Evolutionary conservation across 1,284 basidiomycete genomes (phyloP).

Genomic region (Porogramme epimiltina): DNA sequence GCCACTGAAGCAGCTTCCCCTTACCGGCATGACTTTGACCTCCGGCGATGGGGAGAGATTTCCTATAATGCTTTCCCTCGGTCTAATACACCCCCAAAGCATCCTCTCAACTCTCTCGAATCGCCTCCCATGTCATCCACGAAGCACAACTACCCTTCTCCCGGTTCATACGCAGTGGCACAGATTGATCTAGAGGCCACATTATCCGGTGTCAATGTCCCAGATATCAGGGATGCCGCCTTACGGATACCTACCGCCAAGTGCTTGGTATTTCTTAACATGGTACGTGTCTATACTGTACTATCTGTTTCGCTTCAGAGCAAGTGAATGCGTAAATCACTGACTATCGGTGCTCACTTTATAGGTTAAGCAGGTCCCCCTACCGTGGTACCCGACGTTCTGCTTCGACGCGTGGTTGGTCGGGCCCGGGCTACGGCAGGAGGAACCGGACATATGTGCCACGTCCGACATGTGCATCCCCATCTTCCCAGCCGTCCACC

Average conservation of each 20-base stretch:
- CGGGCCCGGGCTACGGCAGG: background rate
- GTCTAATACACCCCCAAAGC: too few species aligned
- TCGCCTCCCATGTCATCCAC: background rate
- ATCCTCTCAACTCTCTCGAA: too few species aligned
- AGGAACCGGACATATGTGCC: background rate
- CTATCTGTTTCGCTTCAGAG: too few species aligned
- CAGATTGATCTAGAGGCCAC: background rate
- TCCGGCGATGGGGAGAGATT: too few species aligned
- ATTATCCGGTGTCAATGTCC: background rate
- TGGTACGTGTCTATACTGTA: too few species aligned
- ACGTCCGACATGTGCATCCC: slow-evolving; percentile 9
- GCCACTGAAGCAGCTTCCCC: too few species aligned
- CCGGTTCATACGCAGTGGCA: background rate
- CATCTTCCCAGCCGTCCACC: slow-evolving; percentile 4
- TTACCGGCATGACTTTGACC: too few species aligned
- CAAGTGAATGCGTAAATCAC: too few species aligned
- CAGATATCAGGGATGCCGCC: background rate
- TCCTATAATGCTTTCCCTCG: too few species aligned
- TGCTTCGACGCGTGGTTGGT: background rate
- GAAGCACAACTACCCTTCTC: background rate
- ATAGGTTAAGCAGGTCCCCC: background rate
- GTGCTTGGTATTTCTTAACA: background rate
- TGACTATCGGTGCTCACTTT: background rate
- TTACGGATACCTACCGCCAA: background rate
- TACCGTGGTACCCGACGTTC: background rate